Evolutionary conservation across 2,329 filamentous ascomycete species (phyloP).

Genomic region (Pyrenophora seminiperda): DNA sequence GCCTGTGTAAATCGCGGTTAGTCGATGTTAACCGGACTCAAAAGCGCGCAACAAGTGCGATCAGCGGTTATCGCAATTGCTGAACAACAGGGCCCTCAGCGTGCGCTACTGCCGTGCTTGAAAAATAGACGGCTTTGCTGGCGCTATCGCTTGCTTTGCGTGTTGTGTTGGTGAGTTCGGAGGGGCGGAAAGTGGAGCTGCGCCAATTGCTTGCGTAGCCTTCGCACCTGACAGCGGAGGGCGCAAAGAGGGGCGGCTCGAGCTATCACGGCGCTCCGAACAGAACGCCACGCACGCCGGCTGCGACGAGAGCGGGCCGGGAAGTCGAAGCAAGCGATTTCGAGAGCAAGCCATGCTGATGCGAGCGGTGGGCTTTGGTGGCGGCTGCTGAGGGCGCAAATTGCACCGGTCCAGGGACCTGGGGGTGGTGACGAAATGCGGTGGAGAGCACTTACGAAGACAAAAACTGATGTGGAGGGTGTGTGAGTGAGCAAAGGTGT

Average conservation of each 20-base stretch:
- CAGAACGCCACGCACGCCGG: constrained; percentile 14
- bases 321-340: constrained; percentile 13
- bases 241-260: constrained; percentile 39
- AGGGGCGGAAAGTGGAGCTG: constrained; percentile 13
- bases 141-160: background rate
- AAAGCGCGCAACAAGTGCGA: constrained; percentile 20
- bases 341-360: constrained; percentile 24
- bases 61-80: constrained; percentile 17
- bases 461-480: constrained; percentile 16
- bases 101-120: constrained; percentile 19
- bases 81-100: constrained; percentile 25
- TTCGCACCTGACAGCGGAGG: constrained; percentile 24
- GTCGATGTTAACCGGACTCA: constrained; percentile 19
- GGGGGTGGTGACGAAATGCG: constrained; percentile 35
- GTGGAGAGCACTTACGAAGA: constrained; percentile 41
- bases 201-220: constrained; percentile 27
- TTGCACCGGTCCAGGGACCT: constrained; percentile 30
- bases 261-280: constrained; percentile 22
- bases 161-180: constrained; percentile 1
- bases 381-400: constrained; percentile 35
- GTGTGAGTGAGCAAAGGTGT: constrained; percentile 19
- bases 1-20: constrained; percentile 35
- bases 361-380: constrained; percentile 25
- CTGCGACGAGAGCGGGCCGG: constrained; percentile 14
- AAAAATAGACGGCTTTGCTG: constrained; percentile 11